A percentile compares a stretch with the other conserved stretches of the same genome.
These are phyloP conservation scores for Bryum argenteum DNA, from an alignment of 225 moss, liverwort and hornwort species.

Conservation along the genomic window DNA sequence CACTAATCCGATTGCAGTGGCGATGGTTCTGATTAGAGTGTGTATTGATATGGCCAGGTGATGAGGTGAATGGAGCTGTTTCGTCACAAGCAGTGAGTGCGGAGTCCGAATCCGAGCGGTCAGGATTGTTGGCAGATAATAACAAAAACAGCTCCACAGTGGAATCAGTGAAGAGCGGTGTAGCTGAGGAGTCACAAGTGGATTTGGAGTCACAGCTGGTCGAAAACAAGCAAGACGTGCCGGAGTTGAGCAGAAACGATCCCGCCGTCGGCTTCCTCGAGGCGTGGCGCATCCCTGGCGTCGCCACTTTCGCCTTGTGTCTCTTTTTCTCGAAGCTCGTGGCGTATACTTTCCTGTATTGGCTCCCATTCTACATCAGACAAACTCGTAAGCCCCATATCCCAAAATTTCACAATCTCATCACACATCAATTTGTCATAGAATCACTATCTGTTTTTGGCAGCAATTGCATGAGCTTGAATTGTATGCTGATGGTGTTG, in stretches of 20 bases:
- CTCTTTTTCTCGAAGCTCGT: conserved; percentile 93
- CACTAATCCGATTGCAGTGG: not conserved
- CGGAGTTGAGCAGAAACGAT: conserved; percentile 45
- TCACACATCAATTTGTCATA: no score
- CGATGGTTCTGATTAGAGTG: not conserved
- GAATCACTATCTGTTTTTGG: no score
- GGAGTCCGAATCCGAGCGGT: conserved; percentile 19
- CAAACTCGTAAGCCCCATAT: conserved; percentile 66
- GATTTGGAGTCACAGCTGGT: conserved; percentile 45
- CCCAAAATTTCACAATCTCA: no score
- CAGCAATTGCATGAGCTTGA: no score
- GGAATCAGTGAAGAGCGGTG: conserved; percentile 3
- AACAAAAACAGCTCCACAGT: not conserved
- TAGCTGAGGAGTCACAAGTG: conserved; percentile 1
- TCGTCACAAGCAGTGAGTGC: not conserved
- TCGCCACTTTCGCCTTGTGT: conserved; percentile 81
- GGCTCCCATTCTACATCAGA: conserved; percentile 95
- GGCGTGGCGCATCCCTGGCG: conserved; percentile 94
- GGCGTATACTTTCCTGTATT: conserved; percentile 91
- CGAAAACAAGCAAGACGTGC: conserved; percentile 30
- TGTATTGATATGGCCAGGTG: not conserved
- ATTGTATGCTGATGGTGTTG: conserved; percentile 19
- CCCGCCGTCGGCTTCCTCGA: conserved; percentile 73
- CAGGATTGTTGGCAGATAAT: conserved; percentile 20
- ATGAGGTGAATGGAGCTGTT: not conserved